phyloP scores from a whole-genome alignment of 2,329 filamentous ascomycete genomes.

The Exophiala sp. region DNA sequence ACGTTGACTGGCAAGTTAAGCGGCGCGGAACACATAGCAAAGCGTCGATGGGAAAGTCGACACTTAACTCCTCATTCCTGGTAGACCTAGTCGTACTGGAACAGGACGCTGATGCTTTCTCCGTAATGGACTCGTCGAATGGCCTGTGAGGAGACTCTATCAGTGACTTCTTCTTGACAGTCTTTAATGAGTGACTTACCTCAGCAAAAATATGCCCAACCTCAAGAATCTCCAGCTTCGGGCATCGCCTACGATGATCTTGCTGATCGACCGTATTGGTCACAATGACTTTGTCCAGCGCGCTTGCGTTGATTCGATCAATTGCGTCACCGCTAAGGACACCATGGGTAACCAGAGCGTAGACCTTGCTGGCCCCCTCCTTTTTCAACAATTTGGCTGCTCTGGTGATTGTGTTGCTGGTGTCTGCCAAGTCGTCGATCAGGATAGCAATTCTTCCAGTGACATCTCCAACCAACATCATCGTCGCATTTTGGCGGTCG shows the following conservation, averaged over 20 bases:
- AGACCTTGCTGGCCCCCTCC: slow-evolving; percentile 80
- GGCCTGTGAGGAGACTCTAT: slow-evolving; percentile 47
- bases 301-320: slow-evolving; percentile 84
- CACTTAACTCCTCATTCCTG: not conserved
- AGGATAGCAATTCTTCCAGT: slow-evolving; percentile 76
- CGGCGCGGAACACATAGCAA: too few relatives aligned
- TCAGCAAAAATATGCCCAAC: slow-evolving; percentile 86
- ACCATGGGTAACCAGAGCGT: slow-evolving; percentile 88
- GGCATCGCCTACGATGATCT: slow-evolving; percentile 68
- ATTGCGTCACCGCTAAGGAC: slow-evolving; percentile 94
- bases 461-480: slow-evolving; percentile 92
- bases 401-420: slow-evolving; percentile 92
- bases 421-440: slow-evolving; percentile 91
- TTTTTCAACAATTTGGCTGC: slow-evolving; percentile 96
- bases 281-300: slow-evolving; percentile 86
- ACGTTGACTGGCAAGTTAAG: too few relatives aligned
- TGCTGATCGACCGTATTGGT: slow-evolving; percentile 92
- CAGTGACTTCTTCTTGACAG: slow-evolving; percentile 13
- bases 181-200: slow-evolving; percentile 41
- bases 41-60: not conserved
- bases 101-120: slow-evolving; percentile 93
- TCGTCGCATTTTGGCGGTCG: slow-evolving; percentile 72
- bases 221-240: slow-evolving; percentile 87
- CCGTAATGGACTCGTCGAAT: slow-evolving; percentile 95
- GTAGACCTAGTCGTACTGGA: slow-evolving; percentile 64